Conservation (phyloP, 139 green algal genomes). For the Closterium sp. region DNA sequence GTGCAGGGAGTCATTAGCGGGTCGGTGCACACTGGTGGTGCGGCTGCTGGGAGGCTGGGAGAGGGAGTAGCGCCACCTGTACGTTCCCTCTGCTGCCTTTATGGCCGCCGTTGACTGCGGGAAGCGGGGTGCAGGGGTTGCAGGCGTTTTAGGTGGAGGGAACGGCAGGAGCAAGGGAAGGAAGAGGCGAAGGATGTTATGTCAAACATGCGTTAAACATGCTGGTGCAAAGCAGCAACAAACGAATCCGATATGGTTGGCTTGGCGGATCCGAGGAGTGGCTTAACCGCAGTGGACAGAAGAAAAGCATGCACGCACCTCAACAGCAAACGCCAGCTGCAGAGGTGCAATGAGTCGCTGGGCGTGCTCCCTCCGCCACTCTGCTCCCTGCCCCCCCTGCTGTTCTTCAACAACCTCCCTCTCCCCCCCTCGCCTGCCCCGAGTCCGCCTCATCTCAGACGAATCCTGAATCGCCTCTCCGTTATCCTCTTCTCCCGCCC, state of each 20-base stretch:
- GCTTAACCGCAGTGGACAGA: no score
- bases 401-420: background rate
- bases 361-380: slow-evolving; percentile 16
- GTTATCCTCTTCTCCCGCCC: background rate
- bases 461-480: background rate
- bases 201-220: no score
- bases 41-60: no score
- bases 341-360: slow-evolving; percentile 27
- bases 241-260: background rate
- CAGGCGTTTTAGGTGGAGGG: no score
- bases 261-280: background rate
- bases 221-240: background rate
- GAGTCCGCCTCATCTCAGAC: background rate
- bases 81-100: no score
- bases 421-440: background rate
- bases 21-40: no score
- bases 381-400: background rate
- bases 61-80: no score
- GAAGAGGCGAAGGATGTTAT: no score
- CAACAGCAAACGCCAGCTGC: slow-evolving; percentile 24
- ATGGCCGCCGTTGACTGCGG: no score
- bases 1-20: background rate
- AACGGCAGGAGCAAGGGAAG: background rate
- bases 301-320: background rate
- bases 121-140: no score